phyloP scores from a whole-genome alignment of 1,139 yeast species.

The Zygoascus meyerae region DNA sequence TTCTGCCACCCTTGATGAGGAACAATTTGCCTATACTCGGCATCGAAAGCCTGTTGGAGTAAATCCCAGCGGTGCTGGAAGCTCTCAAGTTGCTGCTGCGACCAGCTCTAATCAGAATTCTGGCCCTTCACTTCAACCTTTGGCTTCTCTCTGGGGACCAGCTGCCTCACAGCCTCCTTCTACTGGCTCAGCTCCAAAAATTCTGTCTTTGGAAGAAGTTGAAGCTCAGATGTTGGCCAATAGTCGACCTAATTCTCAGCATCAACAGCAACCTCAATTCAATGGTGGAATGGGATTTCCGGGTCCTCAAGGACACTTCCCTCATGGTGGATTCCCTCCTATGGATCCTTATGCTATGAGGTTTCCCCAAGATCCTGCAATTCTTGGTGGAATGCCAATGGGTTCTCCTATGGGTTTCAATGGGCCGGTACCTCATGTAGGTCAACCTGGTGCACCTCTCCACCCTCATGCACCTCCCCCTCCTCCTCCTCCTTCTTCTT shows the following conservation, averaged over 20 bases:
- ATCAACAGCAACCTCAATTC: constrained; percentile 11
- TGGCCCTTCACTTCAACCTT: constrained; percentile 49
- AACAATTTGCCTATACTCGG: constrained; percentile 27
- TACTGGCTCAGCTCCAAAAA: constrained; percentile 26
- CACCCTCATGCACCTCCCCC: constrained; percentile 37
- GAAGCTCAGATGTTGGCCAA: constrained; percentile 59
- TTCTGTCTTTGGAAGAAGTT: constrained; percentile 66
- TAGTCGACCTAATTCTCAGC: constrained; percentile 9
- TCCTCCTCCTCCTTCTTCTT: constrained; percentile 20
- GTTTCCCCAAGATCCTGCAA: constrained; percentile 23
- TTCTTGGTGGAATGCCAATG: constrained; percentile 15
- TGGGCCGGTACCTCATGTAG: constrained; percentile 25
- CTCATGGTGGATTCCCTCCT: constrained; percentile 10
- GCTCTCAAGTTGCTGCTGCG: constrained; percentile 19
- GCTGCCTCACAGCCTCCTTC: constrained; percentile 19
- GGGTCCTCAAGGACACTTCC: constrained; percentile 12
- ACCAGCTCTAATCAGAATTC: constrained; percentile 13
- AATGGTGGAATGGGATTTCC: constrained; percentile 14
- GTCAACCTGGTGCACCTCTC: constrained; percentile 21
- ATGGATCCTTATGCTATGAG: constrained; percentile 11
- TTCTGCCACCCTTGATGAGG: constrained; percentile 30
- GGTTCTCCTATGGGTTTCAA: constrained; percentile 19
- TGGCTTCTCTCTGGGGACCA: constrained; percentile 60
- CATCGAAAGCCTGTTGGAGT: constrained; percentile 16
- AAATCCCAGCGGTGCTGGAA: constrained; percentile 16